These are phyloP conservation scores for Didymella lethalis DNA, from an alignment of 2,329 filamentous ascomycete genomes.

Conservation along the genomic window DNA sequence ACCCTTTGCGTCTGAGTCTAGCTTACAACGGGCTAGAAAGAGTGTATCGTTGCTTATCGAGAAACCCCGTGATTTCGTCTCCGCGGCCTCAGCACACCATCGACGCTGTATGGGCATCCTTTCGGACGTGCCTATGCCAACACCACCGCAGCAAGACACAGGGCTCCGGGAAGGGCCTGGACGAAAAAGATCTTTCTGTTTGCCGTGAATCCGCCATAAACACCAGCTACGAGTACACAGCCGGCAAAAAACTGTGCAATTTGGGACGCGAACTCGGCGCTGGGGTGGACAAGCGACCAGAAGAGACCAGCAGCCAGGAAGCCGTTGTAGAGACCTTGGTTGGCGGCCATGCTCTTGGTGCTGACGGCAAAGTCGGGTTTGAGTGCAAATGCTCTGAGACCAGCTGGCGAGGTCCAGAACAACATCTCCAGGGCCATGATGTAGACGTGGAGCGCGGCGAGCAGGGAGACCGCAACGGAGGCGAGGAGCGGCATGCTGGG, in stretches of 20 bases:
- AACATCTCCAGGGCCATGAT: slow-evolving; percentile 10
- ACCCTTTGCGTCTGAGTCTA: no score
- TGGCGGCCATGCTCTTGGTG: slow-evolving; percentile 8
- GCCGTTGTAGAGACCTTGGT: slow-evolving; percentile 10
- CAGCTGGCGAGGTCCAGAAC: slow-evolving; percentile 6
- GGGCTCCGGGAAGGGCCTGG: slow-evolving; percentile 1
- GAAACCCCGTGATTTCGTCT: no score
- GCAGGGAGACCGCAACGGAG: slow-evolving; percentile 3
- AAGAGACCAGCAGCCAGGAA: slow-evolving; percentile 1
- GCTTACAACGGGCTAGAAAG: no score
- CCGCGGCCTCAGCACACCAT: no score
- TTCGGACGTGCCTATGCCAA: background rate
- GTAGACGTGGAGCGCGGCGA: slow-evolving; percentile 10
- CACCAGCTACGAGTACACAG: slow-evolving; percentile 7
- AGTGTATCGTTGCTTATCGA: no score
- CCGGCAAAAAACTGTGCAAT: slow-evolving; percentile 7
- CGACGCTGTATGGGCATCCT: no score
- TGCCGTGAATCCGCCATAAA: slow-evolving; percentile 4
- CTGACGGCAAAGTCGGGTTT: slow-evolving; percentile 5
- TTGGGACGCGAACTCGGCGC: slow-evolving; percentile 1
- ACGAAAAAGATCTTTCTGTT: slow-evolving; percentile 5
- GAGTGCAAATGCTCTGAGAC: slow-evolving; percentile 1
- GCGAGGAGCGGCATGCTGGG: slow-evolving; percentile 1
- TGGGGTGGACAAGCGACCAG: slow-evolving; percentile 4
- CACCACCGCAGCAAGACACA: slow-evolving; percentile 4